A percentile compares a stretch with the other conserved stretches of the same genome.
Evolutionary conservation across 441 rosid species (phyloP).

Genomic region (Gossypium gossypioides): DNA sequence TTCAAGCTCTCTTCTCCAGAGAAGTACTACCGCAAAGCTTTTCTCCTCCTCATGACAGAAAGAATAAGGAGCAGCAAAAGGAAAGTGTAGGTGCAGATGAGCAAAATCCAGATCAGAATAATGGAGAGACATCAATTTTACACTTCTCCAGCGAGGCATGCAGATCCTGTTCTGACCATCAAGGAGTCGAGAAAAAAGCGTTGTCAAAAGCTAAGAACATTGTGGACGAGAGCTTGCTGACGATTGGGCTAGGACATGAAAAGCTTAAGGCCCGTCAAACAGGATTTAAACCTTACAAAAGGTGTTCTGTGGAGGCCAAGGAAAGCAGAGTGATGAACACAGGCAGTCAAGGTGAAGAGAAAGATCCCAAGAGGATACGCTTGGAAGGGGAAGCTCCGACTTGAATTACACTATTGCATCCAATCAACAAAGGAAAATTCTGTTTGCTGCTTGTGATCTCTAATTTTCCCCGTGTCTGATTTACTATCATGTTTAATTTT

Average conservation of each 20-base stretch:
- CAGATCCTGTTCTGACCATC: slow-evolving; percentile 21
- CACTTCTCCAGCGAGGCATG: slow-evolving; percentile 41
- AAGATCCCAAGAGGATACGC: slow-evolving; percentile 70
- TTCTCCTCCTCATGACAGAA: slow-evolving; percentile 42
- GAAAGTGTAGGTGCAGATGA: slow-evolving; percentile 28
- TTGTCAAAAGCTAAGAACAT: slow-evolving; percentile 17
- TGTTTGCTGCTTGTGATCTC: slow-evolving; percentile 27
- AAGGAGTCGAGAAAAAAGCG: slow-evolving; percentile 33
- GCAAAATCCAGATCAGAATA: slow-evolving; percentile 24
- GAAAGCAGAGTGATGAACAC: slow-evolving; percentile 38
- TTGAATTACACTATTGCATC: slow-evolving; percentile 32
- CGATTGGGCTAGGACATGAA: slow-evolving; percentile 48
- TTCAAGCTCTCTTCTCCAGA: slow-evolving; percentile 81
- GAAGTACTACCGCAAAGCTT: slow-evolving; percentile 85
- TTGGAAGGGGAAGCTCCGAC: slow-evolving; percentile 55
- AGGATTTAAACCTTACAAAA: slow-evolving; percentile 91
- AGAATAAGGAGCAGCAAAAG: slow-evolving; percentile 22
- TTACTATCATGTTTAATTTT: slow-evolving; percentile 21
- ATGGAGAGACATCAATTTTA: slow-evolving; percentile 24
- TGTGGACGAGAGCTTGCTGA: slow-evolving; percentile 34
- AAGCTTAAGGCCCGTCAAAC: slow-evolving; percentile 51
- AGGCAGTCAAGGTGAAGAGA: slow-evolving; percentile 53
- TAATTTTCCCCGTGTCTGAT: slow-evolving; percentile 16
- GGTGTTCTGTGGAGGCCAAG: slow-evolving; percentile 75
- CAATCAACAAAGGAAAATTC: slow-evolving; percentile 25